Evolutionary conservation across 164 flowering plant genomes (phyloP), one percentile per base, ranked within the genome.

Genomic region (Piper longum): DNA sequence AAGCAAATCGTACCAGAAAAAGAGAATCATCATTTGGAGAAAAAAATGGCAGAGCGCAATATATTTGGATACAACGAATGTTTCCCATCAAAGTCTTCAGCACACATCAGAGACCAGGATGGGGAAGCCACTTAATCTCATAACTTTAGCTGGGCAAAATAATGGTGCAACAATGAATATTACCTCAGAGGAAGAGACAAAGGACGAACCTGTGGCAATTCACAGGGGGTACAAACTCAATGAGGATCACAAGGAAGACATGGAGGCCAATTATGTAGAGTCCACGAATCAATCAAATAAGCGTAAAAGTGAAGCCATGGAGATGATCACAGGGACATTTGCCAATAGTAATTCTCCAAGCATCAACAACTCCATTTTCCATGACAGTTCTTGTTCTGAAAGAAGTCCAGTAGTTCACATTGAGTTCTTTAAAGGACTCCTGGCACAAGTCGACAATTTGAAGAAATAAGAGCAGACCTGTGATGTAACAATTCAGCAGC

Each of bases 81-180:
- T 75, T 44, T 61, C 74, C 60, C 71, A 79, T 9, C 76, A 72
- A 73, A 62, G 69, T 62, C 78, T 14, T 57, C 62, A 8, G 76
- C 64, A 14, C 65, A 71, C 60, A 48, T 48, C 14, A 14, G 64
- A 74, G 19, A 41, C 70, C 43, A 52, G 44, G 43, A 77, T 63
- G 19, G 85, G 74, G 41, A 67, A 42, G 13, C 67, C 77, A 44
- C 69, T 70, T 0, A 75, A 72, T 39, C 74, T 87, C 11, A 66
- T 82, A 26, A 89, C 91, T 43, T 69, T 88, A 5, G 77, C 83
- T 16, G 98, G 96, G n/a, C 95, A 88, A 66, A 92, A 86, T 66
- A 85, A 44, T 75, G 97, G 96, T 69, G 87, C 98, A 59, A 57
- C 67, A 14, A 83, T 88, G 89, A 77, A 78, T 11, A 39, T 84